Base-by-base conservation (phyloP, 2,329 filamentous ascomycete genomes). In the Dichotomopilus funicola region DNA sequence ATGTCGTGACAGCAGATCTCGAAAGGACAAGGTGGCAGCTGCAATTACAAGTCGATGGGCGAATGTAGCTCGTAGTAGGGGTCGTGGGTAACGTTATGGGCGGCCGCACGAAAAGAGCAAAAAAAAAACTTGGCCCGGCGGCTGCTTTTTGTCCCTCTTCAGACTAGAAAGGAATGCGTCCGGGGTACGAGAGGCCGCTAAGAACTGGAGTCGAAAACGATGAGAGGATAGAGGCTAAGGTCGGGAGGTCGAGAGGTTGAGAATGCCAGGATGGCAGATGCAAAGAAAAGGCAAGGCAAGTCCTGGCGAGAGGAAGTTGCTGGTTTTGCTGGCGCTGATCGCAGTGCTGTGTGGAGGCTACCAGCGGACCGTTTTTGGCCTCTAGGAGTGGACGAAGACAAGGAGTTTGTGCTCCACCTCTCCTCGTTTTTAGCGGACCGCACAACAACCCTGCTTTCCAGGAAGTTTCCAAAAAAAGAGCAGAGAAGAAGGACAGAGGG, bases 11-110 rank as follows among this genome's bases (percentile, higher is more conserved):
- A 52, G 47, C 45, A 36, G 49, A 47, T 55, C 46, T 19, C 27
- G 42, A 43, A 41, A 52, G 45, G 49, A 49, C 47, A 55, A 44
- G 49, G 46, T 59, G 51, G 57, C 54, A 53, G 57, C 31, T 56
- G 52, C 54, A 56, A 64, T 63, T 62, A 62, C 59, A 61, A 59
- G 53, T 46, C 44, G 47, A 50, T 52, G 50, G 49, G 54, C 37
- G 43, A 49, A 55, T 43, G 45, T 34, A 42, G 51, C 34, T 57
- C 37, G 46, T 31, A 5, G 51, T 13, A 19, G 46, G 44, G 49
- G 57, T 52, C 52, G 49, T 27, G 19, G 19, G 19, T 27, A 27
- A 27, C 19, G 19, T 27, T 27, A 27, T 27, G 19, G 53, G 58
- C 41, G 53, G 53, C 48, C 53, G 36, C 27, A 42, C n/a, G 27